Evolutionary conservation across 139 green algal species (phyloP), one percentile per base, ranked within the genome.

Genomic region (Tetraselmis chui): DNA sequence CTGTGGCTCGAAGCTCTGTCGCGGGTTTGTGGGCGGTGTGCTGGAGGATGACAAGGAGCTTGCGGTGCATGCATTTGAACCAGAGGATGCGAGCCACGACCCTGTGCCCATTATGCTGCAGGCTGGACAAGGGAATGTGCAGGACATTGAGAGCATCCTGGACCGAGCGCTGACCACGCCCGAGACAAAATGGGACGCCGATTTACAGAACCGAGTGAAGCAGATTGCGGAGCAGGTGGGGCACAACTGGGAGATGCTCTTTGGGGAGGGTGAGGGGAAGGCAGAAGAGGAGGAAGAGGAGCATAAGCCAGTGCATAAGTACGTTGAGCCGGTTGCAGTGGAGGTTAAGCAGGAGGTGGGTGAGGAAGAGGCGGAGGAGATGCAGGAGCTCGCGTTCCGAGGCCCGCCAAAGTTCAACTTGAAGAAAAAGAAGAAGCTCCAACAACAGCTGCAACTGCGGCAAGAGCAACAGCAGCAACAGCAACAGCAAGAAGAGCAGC

Each of bases 21-120:
- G 91, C 32, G 94, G 94, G 31, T 94, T 94, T 80, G 96, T 98
- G 74, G 95, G 95, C 11, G 95, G 93, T 75, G 83, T 82, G 2
- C 80, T 89, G 2, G 80, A 90, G 80, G 87, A 88, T 58, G 76
- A 88, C 32, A 89, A 88, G 78, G 82, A 88, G 45, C 32, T 88
- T 26, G 86, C 45, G 45, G 45, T 67, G 18, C 5, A 67, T 67
- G 45, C 45, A 18, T 67, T 67, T 67, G 45, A 67, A 18, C 11
- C 45, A 18, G 45, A 67, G 45, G 45, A 67, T 18, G 45, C 45
- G 11, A 67, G 45, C 45, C 45, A 67, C 18, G 45, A 67, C 45
- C 45, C 45, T 18, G 45, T 67, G 45, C 45, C 45, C 45, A 67
- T 67, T 18, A 67, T 67, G 45, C 45, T 67, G 45, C 45, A 67